Conservation (phyloP, 345 rosid genomes). For the Dovyalis caffra region DNA sequence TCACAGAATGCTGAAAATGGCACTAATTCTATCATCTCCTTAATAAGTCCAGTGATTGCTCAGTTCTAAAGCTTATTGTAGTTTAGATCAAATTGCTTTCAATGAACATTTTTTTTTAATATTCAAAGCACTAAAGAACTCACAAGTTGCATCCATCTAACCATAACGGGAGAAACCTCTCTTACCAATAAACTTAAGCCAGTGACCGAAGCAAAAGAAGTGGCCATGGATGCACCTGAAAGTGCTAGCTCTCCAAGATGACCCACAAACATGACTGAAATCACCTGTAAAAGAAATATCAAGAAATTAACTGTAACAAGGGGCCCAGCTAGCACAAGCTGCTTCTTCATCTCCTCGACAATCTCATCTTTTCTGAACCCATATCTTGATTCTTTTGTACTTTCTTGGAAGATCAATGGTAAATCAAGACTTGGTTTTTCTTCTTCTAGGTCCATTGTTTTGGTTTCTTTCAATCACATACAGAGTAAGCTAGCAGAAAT, state of each 20-base stretch:
- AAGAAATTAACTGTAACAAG: conserved; percentile 8
- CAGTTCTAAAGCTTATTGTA: no score
- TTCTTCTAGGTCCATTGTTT: conserved; percentile 13
- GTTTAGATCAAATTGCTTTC: no score
- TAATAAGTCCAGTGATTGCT: no score
- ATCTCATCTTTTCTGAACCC: conserved; percentile 22
- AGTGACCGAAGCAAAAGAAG: conserved; percentile 25
- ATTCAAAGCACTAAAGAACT: no score
- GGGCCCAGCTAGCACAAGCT: conserved; percentile 15
- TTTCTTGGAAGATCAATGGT: conserved; percentile 9
- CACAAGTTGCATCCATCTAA: no score
- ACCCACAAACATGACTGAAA: conserved; percentile 28
- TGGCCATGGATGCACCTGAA: conserved; percentile 25
- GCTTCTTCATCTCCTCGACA: conserved; percentile 14
- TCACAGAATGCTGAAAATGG: no score
- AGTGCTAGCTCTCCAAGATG: conserved; percentile 26
- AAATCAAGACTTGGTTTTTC: conserved; percentile 4
- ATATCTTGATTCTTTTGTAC: conserved; percentile 16
- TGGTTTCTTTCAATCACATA: no score
- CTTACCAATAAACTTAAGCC: conserved; percentile 24
- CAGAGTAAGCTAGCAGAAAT: no score
- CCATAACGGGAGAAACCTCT: neutral
- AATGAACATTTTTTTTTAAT: no score
- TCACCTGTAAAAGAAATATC: conserved; percentile 11
- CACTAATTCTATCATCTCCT: no score